phyloP scores from a whole-genome alignment of 306 rosid genomes.

The Gillenia trifoliata region DNA sequence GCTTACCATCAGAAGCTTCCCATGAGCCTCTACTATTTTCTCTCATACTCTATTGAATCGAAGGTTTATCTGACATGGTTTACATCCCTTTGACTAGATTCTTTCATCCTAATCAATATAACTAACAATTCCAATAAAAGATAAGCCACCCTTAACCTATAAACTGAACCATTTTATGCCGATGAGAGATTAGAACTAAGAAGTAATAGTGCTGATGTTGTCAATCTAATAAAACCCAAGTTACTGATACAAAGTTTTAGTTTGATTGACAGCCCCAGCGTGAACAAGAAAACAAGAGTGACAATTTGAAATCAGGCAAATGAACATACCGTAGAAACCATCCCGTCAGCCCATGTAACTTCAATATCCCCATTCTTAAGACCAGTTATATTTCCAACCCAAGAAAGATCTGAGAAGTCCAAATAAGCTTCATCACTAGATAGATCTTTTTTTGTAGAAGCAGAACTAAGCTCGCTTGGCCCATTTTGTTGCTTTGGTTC shows the following conservation, averaged over 20 bases:
- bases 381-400: slow-evolving; percentile 97
- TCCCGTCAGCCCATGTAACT: slow-evolving; percentile 98
- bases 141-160: slow-evolving; percentile 1
- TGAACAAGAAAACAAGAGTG: slow-evolving; percentile 10
- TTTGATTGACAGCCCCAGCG: neutral
- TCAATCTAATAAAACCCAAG: slow-evolving; percentile 16
- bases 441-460: slow-evolving; percentile 20
- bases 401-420: slow-evolving; percentile 78
- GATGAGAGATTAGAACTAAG: slow-evolving; percentile 4
- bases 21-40: slow-evolving; percentile 10
- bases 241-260: slow-evolving; percentile 1
- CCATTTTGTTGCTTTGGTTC: slow-evolving; percentile 43
- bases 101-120: slow-evolving; percentile 9
- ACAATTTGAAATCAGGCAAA: slow-evolving; percentile 19
- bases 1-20: slow-evolving; percentile 13
- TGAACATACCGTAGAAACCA: slow-evolving; percentile 85
- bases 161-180: neutral
- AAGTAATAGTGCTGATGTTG: neutral
- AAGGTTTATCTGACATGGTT: neutral
- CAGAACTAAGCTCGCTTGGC: slow-evolving; percentile 33
- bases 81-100: slow-evolving; percentile 8
- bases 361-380: slow-evolving; percentile 92
- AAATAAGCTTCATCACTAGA: slow-evolving; percentile 35
- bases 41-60: neutral
- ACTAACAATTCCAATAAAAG: slow-evolving; percentile 8